phyloP scores from a whole-genome alignment of 129 eudicot genomes.

The Artemisia tridentata region DNA sequence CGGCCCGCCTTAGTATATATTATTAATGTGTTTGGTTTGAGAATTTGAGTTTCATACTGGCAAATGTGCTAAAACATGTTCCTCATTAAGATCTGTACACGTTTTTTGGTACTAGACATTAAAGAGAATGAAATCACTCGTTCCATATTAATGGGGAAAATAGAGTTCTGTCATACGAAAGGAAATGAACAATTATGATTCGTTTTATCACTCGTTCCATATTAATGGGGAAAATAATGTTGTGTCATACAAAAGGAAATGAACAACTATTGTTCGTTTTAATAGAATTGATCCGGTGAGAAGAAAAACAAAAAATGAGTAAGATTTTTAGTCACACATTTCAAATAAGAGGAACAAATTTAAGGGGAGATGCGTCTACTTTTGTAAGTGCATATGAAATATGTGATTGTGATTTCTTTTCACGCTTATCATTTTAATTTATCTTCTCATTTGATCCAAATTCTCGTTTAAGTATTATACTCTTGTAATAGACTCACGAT shows the following conservation, averaged over 20 bases:
- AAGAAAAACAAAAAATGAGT: too few species aligned
- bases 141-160: neutral
- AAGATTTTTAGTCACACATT: too few species aligned
- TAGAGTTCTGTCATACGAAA: neutral
- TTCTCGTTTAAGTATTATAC: too few species aligned
- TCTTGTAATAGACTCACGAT: too few species aligned
- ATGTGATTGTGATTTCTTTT: too few species aligned
- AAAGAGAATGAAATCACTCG: neutral
- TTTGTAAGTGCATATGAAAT: too few species aligned
- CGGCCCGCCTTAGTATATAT: too few species aligned
- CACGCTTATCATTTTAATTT: too few species aligned
- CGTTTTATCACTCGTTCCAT: neutral
- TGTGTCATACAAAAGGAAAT: conserved; percentile 1
- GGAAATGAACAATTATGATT: neutral
- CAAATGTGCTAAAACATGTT: neutral
- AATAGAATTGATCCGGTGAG: neutral
- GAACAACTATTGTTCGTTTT: neutral
- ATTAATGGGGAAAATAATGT: neutral
- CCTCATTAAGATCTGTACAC: neutral
- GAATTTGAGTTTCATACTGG: neutral
- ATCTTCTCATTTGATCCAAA: too few species aligned
- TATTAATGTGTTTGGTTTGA: too few species aligned
- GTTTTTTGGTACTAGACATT: conserved; percentile 10
- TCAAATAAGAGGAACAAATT: too few species aligned
- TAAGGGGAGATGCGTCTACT: too few species aligned